Percentiles rank a stretch among this genome's conserved stretches.
Evolutionary conservation across 148 eudicot genomes (phyloP).

Genomic region (Chenopodium quinoa): DNA sequence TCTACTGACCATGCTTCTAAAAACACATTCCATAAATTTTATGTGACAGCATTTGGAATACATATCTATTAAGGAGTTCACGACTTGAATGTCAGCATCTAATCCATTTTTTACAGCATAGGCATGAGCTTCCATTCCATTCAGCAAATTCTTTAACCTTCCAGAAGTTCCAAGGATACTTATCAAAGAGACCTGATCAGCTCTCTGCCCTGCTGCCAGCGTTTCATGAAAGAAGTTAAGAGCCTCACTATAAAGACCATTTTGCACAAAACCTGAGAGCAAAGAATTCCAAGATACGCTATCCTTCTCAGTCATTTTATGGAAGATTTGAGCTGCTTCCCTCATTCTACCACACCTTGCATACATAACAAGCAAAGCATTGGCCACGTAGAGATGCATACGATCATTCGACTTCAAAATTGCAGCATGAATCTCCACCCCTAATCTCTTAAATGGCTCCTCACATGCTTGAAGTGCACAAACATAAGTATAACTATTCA

Average conservation of each 20-base stretch:
- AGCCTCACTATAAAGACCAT: constrained; percentile 55
- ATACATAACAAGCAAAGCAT: constrained; percentile 83
- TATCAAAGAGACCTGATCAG: constrained; percentile 62
- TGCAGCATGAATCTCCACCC: constrained; percentile 67
- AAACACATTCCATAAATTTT: constrained; percentile 54
- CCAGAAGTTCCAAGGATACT: constrained; percentile 62
- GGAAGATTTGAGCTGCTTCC: constrained; percentile 55
- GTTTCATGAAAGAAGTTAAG: constrained; percentile 42
- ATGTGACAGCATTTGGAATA: constrained; percentile 64
- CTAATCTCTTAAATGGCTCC: constrained; percentile 40
- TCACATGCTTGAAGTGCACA: constrained; percentile 65
- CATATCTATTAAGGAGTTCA: constrained; percentile 75
- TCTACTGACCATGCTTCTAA: constrained; percentile 42
- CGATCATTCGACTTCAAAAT: constrained; percentile 44
- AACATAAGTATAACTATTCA: constrained; percentile 74
- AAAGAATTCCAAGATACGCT: constrained; percentile 73
- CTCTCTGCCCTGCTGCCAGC: constrained; percentile 43
- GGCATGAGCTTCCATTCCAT: constrained; percentile 86
- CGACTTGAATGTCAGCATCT: constrained; percentile 56
- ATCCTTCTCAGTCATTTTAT: constrained; percentile 48
- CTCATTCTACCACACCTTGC: constrained; percentile 56
- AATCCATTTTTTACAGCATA: constrained; percentile 59
- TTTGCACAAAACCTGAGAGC: constrained; percentile 68
- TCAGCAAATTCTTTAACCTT: constrained; percentile 46
- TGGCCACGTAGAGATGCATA: constrained; percentile 60